Percentiles rank a stretch among this genome's conserved stretches.
phyloP scores from a whole-genome alignment of 164 flowering plant genomes.

The Chloranthus sessilifolius region DNA sequence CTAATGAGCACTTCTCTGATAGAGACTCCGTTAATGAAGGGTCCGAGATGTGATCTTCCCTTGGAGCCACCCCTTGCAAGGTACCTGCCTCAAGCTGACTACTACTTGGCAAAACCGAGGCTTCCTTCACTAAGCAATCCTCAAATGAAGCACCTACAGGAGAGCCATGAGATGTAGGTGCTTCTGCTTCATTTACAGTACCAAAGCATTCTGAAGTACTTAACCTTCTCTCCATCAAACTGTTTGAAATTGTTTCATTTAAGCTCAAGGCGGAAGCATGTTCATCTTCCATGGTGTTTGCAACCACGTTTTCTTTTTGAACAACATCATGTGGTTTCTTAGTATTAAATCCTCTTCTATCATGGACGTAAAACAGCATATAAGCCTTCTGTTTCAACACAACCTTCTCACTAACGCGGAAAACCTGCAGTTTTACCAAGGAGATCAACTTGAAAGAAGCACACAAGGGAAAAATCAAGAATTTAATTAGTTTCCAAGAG shows the following conservation, averaged over 20 bases:
- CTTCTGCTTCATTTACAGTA: conserved; percentile 8
- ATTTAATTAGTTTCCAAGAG: background rate
- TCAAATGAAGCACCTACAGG: conserved; percentile 5
- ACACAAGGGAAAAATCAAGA: background rate
- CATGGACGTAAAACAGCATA: conserved; percentile 90
- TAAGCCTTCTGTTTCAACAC: conserved; percentile 93
- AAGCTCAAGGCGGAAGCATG: conserved; percentile 8
- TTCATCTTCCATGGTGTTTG: conserved; percentile 15
- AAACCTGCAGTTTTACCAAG: conserved; percentile 43
- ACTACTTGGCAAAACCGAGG: conserved; percentile 10
- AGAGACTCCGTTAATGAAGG: conserved; percentile 9
- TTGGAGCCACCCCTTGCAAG: conserved; percentile 2
- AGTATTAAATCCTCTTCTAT: conserved; percentile 34
- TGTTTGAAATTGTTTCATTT: conserved; percentile 25
- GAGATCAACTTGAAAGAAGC: background rate
- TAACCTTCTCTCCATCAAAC: conserved; percentile 14
- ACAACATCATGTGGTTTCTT: conserved; percentile 36
- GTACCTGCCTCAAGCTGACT: background rate
- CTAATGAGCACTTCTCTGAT: conserved; percentile 9
- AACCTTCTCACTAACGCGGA: conserved; percentile 58
- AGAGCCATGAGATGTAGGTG: background rate
- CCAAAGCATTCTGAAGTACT: conserved; percentile 15
- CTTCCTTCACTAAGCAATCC: conserved; percentile 15
- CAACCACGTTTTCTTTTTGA: conserved; percentile 30
- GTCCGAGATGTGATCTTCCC: conserved; percentile 10